A percentile compares a stretch with the other conserved stretches of the same genome.
phyloP scores from a whole-genome alignment of 345 rosid species.

The Cardamine occulta region DNA sequence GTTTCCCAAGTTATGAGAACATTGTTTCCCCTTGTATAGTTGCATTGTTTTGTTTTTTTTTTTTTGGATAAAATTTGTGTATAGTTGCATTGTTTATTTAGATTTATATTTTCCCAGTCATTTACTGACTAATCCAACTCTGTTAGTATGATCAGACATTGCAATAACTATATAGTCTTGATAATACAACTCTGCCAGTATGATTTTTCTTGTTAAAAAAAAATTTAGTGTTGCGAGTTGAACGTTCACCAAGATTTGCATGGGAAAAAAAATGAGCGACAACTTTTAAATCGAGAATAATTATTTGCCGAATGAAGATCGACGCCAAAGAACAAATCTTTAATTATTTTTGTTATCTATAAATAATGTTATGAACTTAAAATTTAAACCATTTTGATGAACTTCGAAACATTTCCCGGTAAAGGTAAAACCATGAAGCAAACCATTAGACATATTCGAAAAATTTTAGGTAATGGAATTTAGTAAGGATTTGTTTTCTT shows the following conservation, averaged over 20 bases:
- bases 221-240: neutral
- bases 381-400: too few relatives aligned
- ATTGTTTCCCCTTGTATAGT: conserved; percentile 4
- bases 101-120: neutral
- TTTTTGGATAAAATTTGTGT: neutral
- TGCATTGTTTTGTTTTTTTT: neutral
- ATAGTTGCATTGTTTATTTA: neutral
- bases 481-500: neutral
- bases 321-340: neutral
- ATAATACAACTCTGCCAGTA: too few relatives aligned
- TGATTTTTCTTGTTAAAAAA: neutral
- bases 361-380: neutral
- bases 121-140: neutral
- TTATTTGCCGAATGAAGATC: neutral
- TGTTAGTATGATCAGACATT: neutral
- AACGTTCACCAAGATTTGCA: neutral
- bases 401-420: neutral
- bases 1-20: conserved; percentile 13
- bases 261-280: neutral
- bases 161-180: neutral
- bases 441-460: neutral
- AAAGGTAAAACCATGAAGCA: conserved; percentile 1
- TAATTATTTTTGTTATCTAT: neutral
- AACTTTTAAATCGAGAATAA: neutral
- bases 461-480: neutral